phyloP scores from a whole-genome alignment of 768 basidiomycete species.

The Pulveroboletus frians region DNA sequence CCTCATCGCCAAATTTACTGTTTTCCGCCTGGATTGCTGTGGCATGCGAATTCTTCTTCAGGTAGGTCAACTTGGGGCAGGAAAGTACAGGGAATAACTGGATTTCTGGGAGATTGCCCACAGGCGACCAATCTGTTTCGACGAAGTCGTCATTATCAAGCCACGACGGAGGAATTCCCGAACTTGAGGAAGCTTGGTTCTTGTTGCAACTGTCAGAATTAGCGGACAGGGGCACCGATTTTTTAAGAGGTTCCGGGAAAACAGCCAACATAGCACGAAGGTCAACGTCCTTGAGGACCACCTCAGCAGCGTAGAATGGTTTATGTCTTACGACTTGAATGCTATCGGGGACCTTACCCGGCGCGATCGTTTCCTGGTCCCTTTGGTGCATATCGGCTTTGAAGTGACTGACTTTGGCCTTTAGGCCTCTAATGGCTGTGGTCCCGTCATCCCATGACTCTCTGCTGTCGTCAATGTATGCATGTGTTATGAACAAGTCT shows the following conservation, averaged over 20 bases:
- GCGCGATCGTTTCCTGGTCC: constrained; percentile 68
- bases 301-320: constrained; percentile 83
- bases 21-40: constrained; percentile 37
- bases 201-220: constrained; percentile 43
- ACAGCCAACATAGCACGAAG: constrained; percentile 73
- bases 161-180: constrained; percentile 56
- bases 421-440: constrained; percentile 78
- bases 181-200: constrained; percentile 19
- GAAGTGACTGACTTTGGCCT: constrained; percentile 74
- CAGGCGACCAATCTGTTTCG: constrained; percentile 61
- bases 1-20: constrained; percentile 84
- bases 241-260: constrained; percentile 70
- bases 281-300: constrained; percentile 71
- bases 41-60: constrained; percentile 52
- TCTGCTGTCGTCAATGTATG: constrained; percentile 74
- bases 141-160: constrained; percentile 77
- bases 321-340: constrained; percentile 66
- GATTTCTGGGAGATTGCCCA: constrained; percentile 50
- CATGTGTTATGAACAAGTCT: constrained; percentile 80
- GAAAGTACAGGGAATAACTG: constrained; percentile 68
- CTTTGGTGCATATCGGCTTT: constrained; percentile 91
- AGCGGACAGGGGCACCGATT: constrained; percentile 44
- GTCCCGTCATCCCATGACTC: constrained; percentile 80
- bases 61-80: constrained; percentile 81
- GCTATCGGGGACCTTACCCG: constrained; percentile 52